Base-by-base conservation (phyloP, 148 eudicot species). In the Dianthus caryophyllus region DNA sequence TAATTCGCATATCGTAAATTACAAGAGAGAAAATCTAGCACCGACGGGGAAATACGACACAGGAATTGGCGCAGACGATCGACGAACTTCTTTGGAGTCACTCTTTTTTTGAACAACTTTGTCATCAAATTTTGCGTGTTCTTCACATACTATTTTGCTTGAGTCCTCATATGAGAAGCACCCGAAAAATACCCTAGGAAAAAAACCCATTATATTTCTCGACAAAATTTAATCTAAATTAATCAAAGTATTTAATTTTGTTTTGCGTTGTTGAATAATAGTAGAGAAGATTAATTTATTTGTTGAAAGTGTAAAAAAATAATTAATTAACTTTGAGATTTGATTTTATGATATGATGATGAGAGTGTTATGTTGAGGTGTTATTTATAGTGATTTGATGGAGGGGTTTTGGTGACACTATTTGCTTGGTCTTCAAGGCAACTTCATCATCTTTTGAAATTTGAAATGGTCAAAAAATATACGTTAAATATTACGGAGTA, bases 11-110 rank as follows among this genome's bases (percentile, higher is more conserved):
- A 7, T 9, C 12, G 21, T n/a, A 53, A 53, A 66, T 66, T 55
- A 66, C 69, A 66, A 51, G 27, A 43, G 58, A 50, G 60, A 66
- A 51, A 66, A 66, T 12, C 59, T 66, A 14, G 69, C 25, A 24
- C 69, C 69, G 51, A 51, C 12, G n/a, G 69, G 69, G 11, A 66
- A 66, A 22, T 66, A 66, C n/a, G 69, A 66, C 17, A 66, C n/a
- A 1, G 69, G 59, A 66, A 66, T 66, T 8, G 69, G 69, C 5
- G 69, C 55, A 5, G 67, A 64, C 10, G 67, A 64, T 47, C 22
- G 3, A 3, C 7, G 14, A 13, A 39, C 49, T 12, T 44, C 49
- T 26, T 64, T 47, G 13, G 54, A 21, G 0, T 64, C 25, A 11
- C 21, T 64, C 54, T 47, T 47, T 15, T 17, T 12, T 49, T 44